Base-by-base conservation (phyloP, 2,329 filamentous ascomycete species). In the Ceratocystiopsis sp. region DNA sequence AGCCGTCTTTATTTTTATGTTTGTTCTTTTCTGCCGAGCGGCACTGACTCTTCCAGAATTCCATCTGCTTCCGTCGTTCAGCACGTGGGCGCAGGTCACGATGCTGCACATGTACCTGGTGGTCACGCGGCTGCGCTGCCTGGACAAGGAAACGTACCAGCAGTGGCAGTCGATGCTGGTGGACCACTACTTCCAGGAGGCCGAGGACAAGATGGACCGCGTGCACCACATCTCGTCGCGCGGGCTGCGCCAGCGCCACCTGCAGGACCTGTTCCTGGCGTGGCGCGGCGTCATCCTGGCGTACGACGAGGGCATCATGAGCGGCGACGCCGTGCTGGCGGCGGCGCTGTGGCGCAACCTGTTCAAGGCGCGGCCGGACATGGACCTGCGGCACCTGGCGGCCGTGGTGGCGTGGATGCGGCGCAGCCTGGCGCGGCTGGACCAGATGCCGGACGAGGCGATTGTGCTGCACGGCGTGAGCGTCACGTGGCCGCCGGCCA, bases 41-140 rank as follows among this genome's bases (percentile, higher is more conserved):
- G n/a, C 32, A 15, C 42, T 46, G 33, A 46, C 41, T 10, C 34
- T 16, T 32, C 14, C 54, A 93, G 84, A 79, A 42, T 75, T 94
- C 49, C 74, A 74, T 21, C 74, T 98, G 16, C 69, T 73, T 32
- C 84, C 86, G 1, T 96, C 86, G 0, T 98, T 98, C 61, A 87
- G 80, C 57, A 89, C 84, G 45, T 98, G 91, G 91, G 84, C 86
- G 17, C 87, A 96, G 61, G 80, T 96, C 38, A 91, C 87, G 34
- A 93, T 94, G 70, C 72, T 98, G 46, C 89, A 98, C 67, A 82
- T 98, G 72, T 96, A 94, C 67, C 73, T 95, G 46, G 63, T 96
- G 46, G 82, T 84, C 44, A 81, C 84, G 39, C 81, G 87, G 45
- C 67, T 95, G 53, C 82, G 91, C 50, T 79, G 78, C 59, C 75